Evolutionary conservation across 176 grass and related monocot species (phyloP), one percentile per base, ranked within the genome.

Genomic region (Bonia amplexicaulis): DNA sequence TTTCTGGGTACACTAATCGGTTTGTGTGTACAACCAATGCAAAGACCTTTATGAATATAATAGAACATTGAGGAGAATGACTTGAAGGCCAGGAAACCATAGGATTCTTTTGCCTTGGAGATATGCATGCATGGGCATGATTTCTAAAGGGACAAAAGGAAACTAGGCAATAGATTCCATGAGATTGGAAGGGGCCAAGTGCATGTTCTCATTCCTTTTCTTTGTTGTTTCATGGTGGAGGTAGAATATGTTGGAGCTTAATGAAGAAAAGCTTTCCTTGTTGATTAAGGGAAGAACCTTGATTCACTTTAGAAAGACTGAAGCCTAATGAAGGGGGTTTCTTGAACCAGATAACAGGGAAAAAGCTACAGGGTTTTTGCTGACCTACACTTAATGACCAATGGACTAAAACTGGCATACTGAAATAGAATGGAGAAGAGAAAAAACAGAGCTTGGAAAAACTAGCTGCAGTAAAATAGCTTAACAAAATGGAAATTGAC

Each of bases 251-350:
- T 80, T 33, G 69, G 71, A 42, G 74, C 42, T 87, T 87, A 79
- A 80, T 80, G 52, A 78, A 12, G 9, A 71, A 86, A 79, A 74
- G 76, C 79, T 84, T 94, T 94, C 76, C 94, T 97, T 97, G 90
- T 87, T 80, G 22, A 90, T 89, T 82, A 97, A 97, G 94, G 79
- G 81, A 97, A 90, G 94, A 92, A 97, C 90, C 85, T 88, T 37
- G 71, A 75, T 71, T 79, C 85, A 40, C 89, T 91, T 84, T 91
- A 41, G 33, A 80, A 76, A 80, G 19, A 87, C 41, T 70, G 75
- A 45, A 87, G 75, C 42, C 53, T 84, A 70, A 70, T 54, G 73
- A 67, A 73, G 76, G 49, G 42, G 67, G 8, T 74, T 90, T 35
- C 7, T 9, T 73, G 67, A 84, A 84, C 46, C 74, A 41, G 75